Evolutionary conservation across 768 basidiomycete genomes (phyloP), one percentile per base, ranked within the genome.

Genomic region (Lactifluus subvellereus): DNA sequence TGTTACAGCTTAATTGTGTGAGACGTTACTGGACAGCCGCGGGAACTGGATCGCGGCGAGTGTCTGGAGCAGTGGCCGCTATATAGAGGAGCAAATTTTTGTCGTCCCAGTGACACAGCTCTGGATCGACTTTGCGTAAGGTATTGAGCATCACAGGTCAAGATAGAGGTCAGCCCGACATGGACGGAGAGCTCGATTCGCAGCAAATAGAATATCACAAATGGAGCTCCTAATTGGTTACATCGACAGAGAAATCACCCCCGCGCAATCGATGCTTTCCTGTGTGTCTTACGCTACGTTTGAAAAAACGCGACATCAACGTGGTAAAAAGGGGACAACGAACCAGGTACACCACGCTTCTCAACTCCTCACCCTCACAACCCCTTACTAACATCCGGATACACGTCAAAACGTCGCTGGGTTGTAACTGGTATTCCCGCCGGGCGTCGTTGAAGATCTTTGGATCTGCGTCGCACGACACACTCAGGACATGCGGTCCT

Each of bases 331-430:
- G 40, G 2, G 32, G 16, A 11, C 22, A 30, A 63, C 30, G n/a
- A 35, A 48, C 37, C 22, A 38, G 13, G 10, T 62, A 59, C 51
- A 51, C 51, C 30, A 43, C 45, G 35, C 10, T 42, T 61, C 30
- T 61, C 45, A 49, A 51, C 6, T 14, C 38, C 54, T 67, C 30
- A 45, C 42, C 11, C 18, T 67, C 33, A 71, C 45, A 64, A 32
- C 32, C 68, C 68, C 69, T 70, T 70, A 66, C 78, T 81, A 57
- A 96, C 84, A 71, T 95, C 87, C 5, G 81, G 76, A 71, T 98
- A 98, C 48, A 97, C 91, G 75, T 96, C 95, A 70, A 96, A 97
- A 56, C 95, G 82, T 59, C 94, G 77, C 74, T 98, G 96, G 38
- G 76, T 81, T 0, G 91, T 94, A n/a, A 98, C 92, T 6, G 96